Conservation (phyloP, 768 basidiomycete species). For the Amanita brunnescens region DNA sequence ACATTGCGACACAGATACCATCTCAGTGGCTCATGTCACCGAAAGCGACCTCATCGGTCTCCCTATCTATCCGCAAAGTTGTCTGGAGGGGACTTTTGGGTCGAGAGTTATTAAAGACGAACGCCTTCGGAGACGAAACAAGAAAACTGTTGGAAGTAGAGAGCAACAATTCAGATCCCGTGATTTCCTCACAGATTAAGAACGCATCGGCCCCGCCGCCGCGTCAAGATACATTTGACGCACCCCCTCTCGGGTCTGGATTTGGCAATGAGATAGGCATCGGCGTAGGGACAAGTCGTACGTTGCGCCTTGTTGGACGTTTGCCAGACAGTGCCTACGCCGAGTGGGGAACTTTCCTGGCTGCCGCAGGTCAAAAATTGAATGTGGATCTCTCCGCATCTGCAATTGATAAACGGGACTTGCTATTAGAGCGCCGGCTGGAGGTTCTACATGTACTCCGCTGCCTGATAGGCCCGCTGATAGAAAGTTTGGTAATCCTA, state of each 20-base stretch:
- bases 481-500: conserved; percentile 56
- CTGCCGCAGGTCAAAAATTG: conserved; percentile 18
- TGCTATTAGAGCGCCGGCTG: conserved; percentile 30
- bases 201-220: conserved; percentile 17
- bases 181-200: conserved; percentile 6
- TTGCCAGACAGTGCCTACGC: conserved; percentile 41
- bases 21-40: conserved; percentile 44
- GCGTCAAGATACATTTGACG: conserved; percentile 9
- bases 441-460: conserved; percentile 57
- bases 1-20: conserved; percentile 68
- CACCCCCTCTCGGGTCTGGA: neutral
- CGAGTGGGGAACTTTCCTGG: conserved; percentile 41
- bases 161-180: neutral
- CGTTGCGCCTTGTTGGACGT: conserved; percentile 42
- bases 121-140: neutral
- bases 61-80: conserved; percentile 57
- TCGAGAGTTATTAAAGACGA: conserved; percentile 7
- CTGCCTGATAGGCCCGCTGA: conserved; percentile 57
- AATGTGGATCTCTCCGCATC: conserved; percentile 13
- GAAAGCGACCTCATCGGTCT: conserved; percentile 23
- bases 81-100: conserved; percentile 62
- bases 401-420: conserved; percentile 7
- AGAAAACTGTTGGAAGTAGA: neutral
- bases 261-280: conserved; percentile 4
- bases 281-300: conserved; percentile 29